These are phyloP conservation scores for Lichtheimia hyalospora DNA, from an alignment of 371 early-diverging fungal species.

Conservation along the genomic window DNA sequence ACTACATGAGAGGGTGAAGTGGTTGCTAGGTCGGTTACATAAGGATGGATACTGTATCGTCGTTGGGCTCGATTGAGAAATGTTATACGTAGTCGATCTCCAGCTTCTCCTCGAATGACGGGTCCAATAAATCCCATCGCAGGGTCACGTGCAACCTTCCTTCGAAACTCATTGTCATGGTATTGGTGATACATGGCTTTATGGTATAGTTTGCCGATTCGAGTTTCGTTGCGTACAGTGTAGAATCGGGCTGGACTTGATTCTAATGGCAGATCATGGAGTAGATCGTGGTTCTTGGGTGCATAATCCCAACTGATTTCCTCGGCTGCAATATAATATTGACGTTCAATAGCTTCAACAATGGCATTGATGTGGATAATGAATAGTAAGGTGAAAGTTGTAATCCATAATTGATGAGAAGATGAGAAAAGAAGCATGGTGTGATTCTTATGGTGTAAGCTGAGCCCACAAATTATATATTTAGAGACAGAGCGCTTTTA, in stretches of 20 bases:
- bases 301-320: slow-evolving; percentile 56
- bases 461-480: too few relatives aligned
- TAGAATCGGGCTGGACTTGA: slow-evolving; percentile 26
- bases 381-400: background rate
- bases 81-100: slow-evolving; percentile 41
- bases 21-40: slow-evolving; percentile 16
- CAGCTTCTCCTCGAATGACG: slow-evolving; percentile 52
- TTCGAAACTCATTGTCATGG: slow-evolving; percentile 34
- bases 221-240: slow-evolving; percentile 23
- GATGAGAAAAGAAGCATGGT: background rate
- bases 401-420: background rate
- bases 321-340: slow-evolving; percentile 52
- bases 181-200: slow-evolving; percentile 48
- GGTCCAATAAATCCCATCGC: slow-evolving; percentile 50
- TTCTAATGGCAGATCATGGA: slow-evolving; percentile 34
- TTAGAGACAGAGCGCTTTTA: too few relatives aligned
- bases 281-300: slow-evolving; percentile 36
- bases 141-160: slow-evolving; percentile 30
- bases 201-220: slow-evolving; percentile 42
- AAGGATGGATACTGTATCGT: slow-evolving; percentile 51
- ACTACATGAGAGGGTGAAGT: slow-evolving; percentile 24
- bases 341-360: slow-evolving; percentile 9
- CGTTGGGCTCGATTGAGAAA: slow-evolving; percentile 44
- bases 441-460: too few relatives aligned
- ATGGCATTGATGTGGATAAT: background rate